Base-by-base conservation (phyloP, 2,329 filamentous ascomycete species). In the Clonostachys sp. region DNA sequence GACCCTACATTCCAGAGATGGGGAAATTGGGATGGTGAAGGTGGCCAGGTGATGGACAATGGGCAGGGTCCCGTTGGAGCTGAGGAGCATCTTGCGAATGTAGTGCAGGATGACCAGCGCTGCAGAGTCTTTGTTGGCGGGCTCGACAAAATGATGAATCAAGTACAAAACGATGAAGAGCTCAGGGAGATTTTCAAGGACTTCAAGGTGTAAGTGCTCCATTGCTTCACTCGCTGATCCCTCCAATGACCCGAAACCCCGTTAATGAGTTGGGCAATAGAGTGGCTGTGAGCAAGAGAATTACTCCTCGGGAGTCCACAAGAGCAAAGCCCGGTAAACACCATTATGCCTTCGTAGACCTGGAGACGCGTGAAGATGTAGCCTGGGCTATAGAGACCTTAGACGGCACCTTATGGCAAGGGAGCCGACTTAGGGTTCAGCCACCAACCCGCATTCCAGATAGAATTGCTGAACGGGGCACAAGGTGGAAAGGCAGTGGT, bases 321-420 rank as follows among this genome's bases (percentile, higher is more conserved):
- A 68, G 66, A 24, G 61, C 67, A n/a, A 68, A 70, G 39, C 66
- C 71, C 0, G 80, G 78, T 33, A 75, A 80, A 52, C 73, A 81
- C 57, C 77, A 85, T 63, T 86, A 81, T 61, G 80, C 80, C 55
- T 86, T 86, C 50, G 78, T 86, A n/a, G 81, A 86, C 55, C 75
- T 86, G 48, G 68, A 66, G 43, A 78, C 71, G 6, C 59, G 65
- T 1, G 73, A 81, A 45, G 76, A 84, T 51, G 80, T 79, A 1
- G 61, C 72, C 34, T 62, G 63, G 10, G 82, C 80, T 18, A 69
- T 79, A 49, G 57, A 68, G 8, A 64, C 64, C 2, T 50, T 80
- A 12, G 56, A 71, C 45, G 67, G 67, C 2, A 55, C 53, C 30
- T 41, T 53, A 2, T 54, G 64, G 1, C 49, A 61, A 17, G 60